Evolutionary conservation across 768 basidiomycete species (phyloP).

Genomic region (Mycena maculata): DNA sequence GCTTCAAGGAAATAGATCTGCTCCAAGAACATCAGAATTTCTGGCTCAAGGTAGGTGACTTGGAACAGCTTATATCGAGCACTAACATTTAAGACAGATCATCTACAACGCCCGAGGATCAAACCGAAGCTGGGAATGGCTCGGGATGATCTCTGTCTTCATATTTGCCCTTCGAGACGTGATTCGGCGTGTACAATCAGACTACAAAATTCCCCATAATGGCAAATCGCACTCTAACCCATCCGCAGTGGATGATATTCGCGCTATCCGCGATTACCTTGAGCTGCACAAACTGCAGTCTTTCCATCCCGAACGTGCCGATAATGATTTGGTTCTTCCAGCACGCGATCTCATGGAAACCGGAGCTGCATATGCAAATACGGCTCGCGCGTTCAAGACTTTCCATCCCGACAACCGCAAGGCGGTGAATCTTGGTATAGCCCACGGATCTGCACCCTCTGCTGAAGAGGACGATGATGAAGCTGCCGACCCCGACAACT

Average conservation of each 20-base stretch:
- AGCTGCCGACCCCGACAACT: no score
- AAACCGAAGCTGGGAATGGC: constrained; percentile 30
- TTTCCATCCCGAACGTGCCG: not conserved
- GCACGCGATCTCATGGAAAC: not conserved
- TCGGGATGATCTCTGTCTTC: constrained; percentile 26
- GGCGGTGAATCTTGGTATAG: no score
- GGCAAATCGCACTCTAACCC: constrained; percentile 15
- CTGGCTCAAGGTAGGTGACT: constrained; percentile 5
- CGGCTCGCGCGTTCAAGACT: not conserved
- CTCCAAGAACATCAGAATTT: constrained; percentile 19
- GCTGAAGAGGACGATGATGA: no score
- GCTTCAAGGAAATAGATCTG: not conserved
- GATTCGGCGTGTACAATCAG: constrained; percentile 2
- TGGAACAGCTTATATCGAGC: not conserved
- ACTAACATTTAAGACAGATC: constrained; percentile 10
- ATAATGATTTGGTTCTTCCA: not conserved
- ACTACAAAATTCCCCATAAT: constrained; percentile 14
- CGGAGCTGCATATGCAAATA: not conserved
- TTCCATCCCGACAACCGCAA: not conserved
- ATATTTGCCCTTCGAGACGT: constrained; percentile 26
- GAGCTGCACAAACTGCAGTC: no score
- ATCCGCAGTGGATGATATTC: not conserved
- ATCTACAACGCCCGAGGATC: constrained; percentile 25
- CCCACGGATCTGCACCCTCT: no score
- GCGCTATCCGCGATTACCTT: no score